phyloP scores from a whole-genome alignment of 768 basidiomycete genomes.

The Kwoniella botswanensis region DNA sequence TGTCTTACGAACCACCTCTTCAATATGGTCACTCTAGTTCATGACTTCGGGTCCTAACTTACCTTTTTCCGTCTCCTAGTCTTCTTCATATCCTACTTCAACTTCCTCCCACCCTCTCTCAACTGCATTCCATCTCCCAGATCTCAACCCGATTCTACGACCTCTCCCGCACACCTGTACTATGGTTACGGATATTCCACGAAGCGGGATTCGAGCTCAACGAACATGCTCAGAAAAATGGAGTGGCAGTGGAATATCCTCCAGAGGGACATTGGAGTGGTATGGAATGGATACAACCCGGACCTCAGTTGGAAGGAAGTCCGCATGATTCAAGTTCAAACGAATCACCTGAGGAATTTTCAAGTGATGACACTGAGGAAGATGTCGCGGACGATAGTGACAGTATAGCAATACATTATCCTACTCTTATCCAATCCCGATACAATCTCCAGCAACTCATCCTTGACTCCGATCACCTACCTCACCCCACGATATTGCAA shows the following conservation, averaged over 20 bases:
- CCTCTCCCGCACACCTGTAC: slow-evolving; percentile 32
- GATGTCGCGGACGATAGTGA: not conserved
- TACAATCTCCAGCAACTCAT: slow-evolving; percentile 12
- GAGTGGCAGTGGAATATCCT: slow-evolving; percentile 8
- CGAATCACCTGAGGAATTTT: too few relatives aligned
- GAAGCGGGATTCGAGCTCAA: slow-evolving; percentile 21
- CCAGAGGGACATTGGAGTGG: slow-evolving; percentile 33
- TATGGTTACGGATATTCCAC: slow-evolving; percentile 34
- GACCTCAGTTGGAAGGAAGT: not conserved
- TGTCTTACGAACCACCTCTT: not conserved
- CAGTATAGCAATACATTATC: slow-evolving; percentile 40
- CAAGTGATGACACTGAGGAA: not conserved
- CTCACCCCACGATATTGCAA: not conserved
- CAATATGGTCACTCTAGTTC: not conserved
- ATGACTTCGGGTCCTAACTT: not conserved
- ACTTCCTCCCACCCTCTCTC: slow-evolving; percentile 33
- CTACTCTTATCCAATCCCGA: slow-evolving; percentile 38
- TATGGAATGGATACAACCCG: not conserved
- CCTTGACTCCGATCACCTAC: slow-evolving; percentile 1
- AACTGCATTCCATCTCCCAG: slow-evolving; percentile 24
- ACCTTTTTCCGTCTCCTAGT: slow-evolving; percentile 16
- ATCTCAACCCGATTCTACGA: slow-evolving; percentile 30
- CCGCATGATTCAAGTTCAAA: not conserved
- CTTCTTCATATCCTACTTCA: slow-evolving; percentile 34
- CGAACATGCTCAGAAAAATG: not conserved